Base-by-base conservation (phyloP, 371 early-diverging fungal genomes). In the Sporodiniella umbellata region DNA sequence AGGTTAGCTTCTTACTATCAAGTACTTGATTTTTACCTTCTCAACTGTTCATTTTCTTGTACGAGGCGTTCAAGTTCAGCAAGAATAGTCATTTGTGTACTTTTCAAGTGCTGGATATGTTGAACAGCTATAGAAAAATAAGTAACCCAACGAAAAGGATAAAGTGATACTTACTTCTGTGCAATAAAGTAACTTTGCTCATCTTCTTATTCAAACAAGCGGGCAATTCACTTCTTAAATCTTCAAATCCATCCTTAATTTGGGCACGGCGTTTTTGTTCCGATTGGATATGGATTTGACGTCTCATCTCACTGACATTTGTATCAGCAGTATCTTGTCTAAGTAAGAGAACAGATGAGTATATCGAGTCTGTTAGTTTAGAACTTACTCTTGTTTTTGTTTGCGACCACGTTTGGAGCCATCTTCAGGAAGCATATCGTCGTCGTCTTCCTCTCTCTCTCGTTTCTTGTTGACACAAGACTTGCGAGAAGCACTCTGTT, bases 161-260 rank as follows among this genome's bases (percentile, higher is more conserved):
- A 7, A 37, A 48, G 24, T 24, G 37, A n/a, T n/a, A 65, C 70
- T 37, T 65, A 71, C 72, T 67, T 59, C 67, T 57, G 38, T 63
- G 64, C 25, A 75, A 65, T 14, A 75, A 48, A 15, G 64, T 58
- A 11, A 71, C 75, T 33, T 75, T 75, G 50, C 68, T 67, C 62
- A 75, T 68, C 51, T 75, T 72, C 60, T 71, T 71, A 53, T 69
- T 69, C n/a, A 62, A 53, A 45, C 67, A 65, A 30, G 61, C 60
- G 30, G 75, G 75, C 23, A 75, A 53, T 25, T 75, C 69, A 30
- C 53, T 53, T 25, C 72, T 62, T 40, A 71, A 62, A 43, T 72
- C 68, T 46, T 75, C 75, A 61, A 75, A 75, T 4, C 75, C 75
- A 55, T 74, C 75, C 44, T 75, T 75, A 24, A 75, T 75, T 54